A percentile compares a stretch with the other conserved stretches of the same genome.
Conservation (phyloP, 2,329 filamentous ascomycete genomes). For the Emmonsiellopsis sp. region DNA sequence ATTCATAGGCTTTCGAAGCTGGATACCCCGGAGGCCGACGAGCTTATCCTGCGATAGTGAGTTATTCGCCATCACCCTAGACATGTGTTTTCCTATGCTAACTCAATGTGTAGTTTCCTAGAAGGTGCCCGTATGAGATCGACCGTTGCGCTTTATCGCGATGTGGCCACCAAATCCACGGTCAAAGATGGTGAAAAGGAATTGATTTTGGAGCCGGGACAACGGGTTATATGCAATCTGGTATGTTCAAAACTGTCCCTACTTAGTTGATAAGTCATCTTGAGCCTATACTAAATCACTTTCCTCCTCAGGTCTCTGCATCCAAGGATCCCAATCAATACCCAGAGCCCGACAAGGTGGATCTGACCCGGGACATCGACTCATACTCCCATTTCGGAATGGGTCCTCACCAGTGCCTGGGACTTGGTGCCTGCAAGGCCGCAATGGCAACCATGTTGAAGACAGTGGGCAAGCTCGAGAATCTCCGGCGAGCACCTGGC, state of each 20-base stretch:
- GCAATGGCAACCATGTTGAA: conserved; percentile 36
- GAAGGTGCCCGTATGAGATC: conserved; percentile 31
- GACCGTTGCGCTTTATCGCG: conserved; percentile 29
- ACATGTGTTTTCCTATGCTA: neutral
- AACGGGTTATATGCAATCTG: conserved; percentile 28
- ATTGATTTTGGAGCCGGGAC: conserved; percentile 25
- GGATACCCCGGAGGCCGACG: conserved; percentile 37
- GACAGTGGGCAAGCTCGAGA: conserved; percentile 35
- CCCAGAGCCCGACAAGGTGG: conserved; percentile 32
- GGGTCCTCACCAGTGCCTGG: conserved; percentile 41
- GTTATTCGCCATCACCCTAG: conserved; percentile 6
- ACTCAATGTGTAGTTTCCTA: conserved; percentile 25
- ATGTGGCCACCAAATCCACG: conserved; percentile 23
- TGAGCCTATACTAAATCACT: conserved; percentile 47
- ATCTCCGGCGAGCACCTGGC: conserved; percentile 39
- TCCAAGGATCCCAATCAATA: conserved; percentile 32
- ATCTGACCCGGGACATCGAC: conserved; percentile 32
- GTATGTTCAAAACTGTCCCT: conserved; percentile 17
- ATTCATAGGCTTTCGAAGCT: conserved; percentile 41
- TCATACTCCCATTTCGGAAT: conserved; percentile 38
- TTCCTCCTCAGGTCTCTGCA: conserved; percentile 24
- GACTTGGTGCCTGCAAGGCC: conserved; percentile 30
- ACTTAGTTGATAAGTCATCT: conserved; percentile 39
- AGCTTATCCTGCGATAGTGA: conserved; percentile 44
- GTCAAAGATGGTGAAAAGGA: conserved; percentile 27